Conservation (phyloP, 805 yeast species). For the Candida adriatica region DNA sequence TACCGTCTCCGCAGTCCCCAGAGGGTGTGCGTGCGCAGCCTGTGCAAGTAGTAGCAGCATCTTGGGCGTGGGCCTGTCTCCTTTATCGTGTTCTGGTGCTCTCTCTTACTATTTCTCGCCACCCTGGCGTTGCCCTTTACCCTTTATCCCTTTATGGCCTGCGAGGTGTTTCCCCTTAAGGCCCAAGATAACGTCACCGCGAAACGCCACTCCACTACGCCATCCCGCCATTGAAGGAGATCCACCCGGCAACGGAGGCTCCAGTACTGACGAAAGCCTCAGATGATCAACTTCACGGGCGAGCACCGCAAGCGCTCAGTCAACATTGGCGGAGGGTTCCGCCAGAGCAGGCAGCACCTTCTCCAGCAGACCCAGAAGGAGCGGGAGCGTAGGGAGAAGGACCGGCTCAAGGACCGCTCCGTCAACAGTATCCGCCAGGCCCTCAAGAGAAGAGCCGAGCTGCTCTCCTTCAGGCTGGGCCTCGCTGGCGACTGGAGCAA, state of each 20-base stretch:
- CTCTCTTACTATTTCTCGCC: too few relatives aligned
- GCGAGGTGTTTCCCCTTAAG: too few relatives aligned
- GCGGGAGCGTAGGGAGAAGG: constrained; percentile 56
- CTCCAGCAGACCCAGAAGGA: constrained; percentile 62
- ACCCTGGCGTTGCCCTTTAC: too few relatives aligned
- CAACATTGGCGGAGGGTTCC: constrained; percentile 45
- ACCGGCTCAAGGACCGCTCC: constrained; percentile 42
- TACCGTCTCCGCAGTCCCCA: too few relatives aligned
- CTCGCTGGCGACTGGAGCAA: constrained; percentile 20
- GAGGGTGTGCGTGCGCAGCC: too few relatives aligned
- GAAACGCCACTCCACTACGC: constrained; percentile 1
- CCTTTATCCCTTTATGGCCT: too few relatives aligned
- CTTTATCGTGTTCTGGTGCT: too few relatives aligned
- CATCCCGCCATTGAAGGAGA: background rate
- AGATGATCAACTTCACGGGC: constrained; percentile 54
- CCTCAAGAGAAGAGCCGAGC: constrained; percentile 35
- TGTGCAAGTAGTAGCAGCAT: too few relatives aligned
- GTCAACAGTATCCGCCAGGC: constrained; percentile 43
- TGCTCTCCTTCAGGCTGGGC: constrained; percentile 20
- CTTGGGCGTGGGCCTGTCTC: too few relatives aligned
- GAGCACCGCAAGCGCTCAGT: constrained; percentile 49
- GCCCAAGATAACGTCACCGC: constrained; percentile 8
- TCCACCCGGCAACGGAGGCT: background rate
- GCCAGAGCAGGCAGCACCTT: constrained; percentile 31
- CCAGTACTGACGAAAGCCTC: too few relatives aligned